Conservation (phyloP, 148 eudicot species). For the Rhododendron williamsianum region DNA sequence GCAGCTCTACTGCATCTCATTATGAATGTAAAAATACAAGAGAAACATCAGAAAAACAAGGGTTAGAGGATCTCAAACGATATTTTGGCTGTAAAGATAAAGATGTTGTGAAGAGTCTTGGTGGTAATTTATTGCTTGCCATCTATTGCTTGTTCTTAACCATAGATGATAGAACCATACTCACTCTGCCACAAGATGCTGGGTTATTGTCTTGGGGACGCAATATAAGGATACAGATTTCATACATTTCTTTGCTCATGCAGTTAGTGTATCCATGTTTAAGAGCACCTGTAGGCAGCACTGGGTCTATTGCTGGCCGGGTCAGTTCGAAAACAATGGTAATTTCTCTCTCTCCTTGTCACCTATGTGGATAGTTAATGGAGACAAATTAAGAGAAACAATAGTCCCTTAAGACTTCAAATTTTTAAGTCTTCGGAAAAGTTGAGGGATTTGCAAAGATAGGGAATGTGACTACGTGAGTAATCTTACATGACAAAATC, state of each 20-base stretch:
- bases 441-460: not conserved
- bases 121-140: not conserved
- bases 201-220: conserved; percentile 16
- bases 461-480: not conserved
- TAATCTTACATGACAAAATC: not conserved
- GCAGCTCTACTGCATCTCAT: not conserved
- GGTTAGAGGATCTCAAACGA: not conserved
- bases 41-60: not conserved
- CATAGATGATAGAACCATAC: not conserved
- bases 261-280: not conserved
- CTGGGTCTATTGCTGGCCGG: not conserved
- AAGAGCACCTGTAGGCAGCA: not conserved
- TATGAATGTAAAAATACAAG: not conserved
- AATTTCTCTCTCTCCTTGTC: not conserved
- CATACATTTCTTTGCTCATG: not conserved
- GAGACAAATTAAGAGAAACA: too few relatives aligned
- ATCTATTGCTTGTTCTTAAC: not conserved
- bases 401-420: not conserved
- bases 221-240: conserved; percentile 34
- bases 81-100: not conserved
- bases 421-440: not conserved
- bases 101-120: not conserved
- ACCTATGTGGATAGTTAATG: too few relatives aligned
- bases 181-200: not conserved
- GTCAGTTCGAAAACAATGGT: not conserved